Conservation (phyloP, 148 eudicot genomes). For the Rhododendron henanense region DNA sequence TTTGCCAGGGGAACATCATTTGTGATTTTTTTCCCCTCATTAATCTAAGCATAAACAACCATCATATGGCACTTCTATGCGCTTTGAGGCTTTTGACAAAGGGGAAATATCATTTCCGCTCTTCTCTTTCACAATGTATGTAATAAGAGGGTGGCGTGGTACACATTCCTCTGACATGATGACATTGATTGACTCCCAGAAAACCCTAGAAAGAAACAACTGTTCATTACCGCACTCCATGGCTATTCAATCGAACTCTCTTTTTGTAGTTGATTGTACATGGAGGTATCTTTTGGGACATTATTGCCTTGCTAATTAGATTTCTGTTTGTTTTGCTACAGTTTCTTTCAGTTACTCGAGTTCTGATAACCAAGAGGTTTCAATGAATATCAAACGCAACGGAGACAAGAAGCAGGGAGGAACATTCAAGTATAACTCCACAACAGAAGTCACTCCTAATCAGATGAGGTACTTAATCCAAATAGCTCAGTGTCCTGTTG, state of each 20-base stretch:
- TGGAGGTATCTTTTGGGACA: not conserved
- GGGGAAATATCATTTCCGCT: too few species aligned
- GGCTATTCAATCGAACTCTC: not conserved
- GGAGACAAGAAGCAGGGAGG: constrained; percentile 85
- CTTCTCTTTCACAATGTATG: not conserved
- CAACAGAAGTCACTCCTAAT: constrained; percentile 72
- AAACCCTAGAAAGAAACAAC: not conserved
- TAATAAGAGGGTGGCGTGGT: not conserved
- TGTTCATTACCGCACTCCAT: not conserved
- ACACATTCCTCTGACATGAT: not conserved
- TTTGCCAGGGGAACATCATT: not conserved
- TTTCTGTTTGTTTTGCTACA: constrained; percentile 21
- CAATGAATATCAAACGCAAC: constrained; percentile 74
- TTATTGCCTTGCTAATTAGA: not conserved
- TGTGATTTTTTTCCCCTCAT: not conserved
- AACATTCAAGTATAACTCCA: constrained; percentile 61
- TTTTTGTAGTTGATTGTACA: not conserved
- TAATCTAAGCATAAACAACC: not conserved
- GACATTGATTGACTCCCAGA: not conserved
- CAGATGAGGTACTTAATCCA: constrained; percentile 66
- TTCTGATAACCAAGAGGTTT: constrained; percentile 77
- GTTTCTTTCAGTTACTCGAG: constrained; percentile 80
- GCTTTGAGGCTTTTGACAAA: not conserved
- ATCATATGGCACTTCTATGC: not conserved
- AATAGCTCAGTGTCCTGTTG: not conserved